These are phyloP conservation scores for Fusarium anthophilum DNA, from an alignment of 2,329 filamentous ascomycete species.

Conservation along the genomic window DNA sequence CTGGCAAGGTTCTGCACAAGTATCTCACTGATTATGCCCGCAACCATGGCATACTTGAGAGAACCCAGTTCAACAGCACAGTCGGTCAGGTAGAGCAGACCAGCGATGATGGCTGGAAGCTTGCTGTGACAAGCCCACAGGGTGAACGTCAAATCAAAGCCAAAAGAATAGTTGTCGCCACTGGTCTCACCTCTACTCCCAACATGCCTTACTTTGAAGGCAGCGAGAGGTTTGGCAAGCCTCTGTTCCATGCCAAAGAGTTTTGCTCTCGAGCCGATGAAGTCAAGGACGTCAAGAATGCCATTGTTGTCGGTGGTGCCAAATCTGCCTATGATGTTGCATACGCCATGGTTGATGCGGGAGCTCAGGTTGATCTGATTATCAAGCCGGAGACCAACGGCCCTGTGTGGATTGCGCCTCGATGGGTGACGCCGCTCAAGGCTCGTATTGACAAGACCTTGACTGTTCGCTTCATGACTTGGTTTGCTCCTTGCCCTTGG, in stretches of 20 bases:
- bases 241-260: constrained; percentile 56
- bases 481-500: constrained; percentile 3
- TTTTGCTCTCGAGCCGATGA: constrained; percentile 46
- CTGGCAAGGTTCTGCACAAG: constrained; percentile 46
- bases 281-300: constrained; percentile 44
- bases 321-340: constrained; percentile 68
- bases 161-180: constrained; percentile 57
- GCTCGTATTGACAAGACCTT: neutral
- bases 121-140: neutral
- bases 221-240: constrained; percentile 47
- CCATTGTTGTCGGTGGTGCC: constrained; percentile 62
- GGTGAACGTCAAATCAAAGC: neutral
- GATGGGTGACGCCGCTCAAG: neutral
- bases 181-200: constrained; percentile 56
- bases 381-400: neutral
- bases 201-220: constrained; percentile 52
- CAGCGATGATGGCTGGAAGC: constrained; percentile 18
- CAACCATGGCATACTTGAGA: constrained; percentile 58
- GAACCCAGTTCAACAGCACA: constrained; percentile 58
- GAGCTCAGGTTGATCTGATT: constrained; percentile 33
- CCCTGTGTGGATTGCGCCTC: constrained; percentile 7
- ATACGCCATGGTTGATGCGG: constrained; percentile 55
- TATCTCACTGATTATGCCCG: constrained; percentile 50
- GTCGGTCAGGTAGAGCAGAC: constrained; percentile 55
- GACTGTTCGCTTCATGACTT: neutral